Base-by-base conservation (phyloP, 2,329 filamentous ascomycete species). In the Pseudogymnoascus sp. region DNA sequence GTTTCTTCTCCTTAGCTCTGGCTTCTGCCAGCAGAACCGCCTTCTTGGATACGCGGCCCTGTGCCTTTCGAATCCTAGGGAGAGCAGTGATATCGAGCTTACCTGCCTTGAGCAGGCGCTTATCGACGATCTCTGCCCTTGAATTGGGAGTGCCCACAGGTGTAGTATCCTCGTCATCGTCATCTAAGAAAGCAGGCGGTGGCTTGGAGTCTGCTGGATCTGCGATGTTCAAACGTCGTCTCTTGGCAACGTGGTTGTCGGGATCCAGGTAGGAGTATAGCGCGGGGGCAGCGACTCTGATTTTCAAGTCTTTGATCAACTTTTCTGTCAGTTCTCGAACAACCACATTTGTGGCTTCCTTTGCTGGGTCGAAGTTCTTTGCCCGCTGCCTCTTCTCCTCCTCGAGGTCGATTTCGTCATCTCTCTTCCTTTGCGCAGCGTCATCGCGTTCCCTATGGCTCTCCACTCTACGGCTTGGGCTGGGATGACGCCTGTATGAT, bases 381-480 rank as follows among this genome's bases (percentile, higher is more conserved):
- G 93, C 93, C 61, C 93, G 82, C 69, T 93, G 88, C 71, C 86
- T 88, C 78, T 95, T 97, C 74, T 97, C 93, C 68, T 95, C 89
- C 71, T 97, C 92, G 6, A 93, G 72, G 71, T 97, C 93, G 59
- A 87, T 83, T 66, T 91, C 90, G 45, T 91, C 88, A 71, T 96
- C 90, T 58, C 83, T 85, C 62, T 84, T 84, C 49, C 85, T 77
- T 63, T 86, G 84, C 63, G 88, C 85, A 62, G 81, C 81, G 65
- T 93, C 88, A 40, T 87, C 87, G 69, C 84, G 83, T 63, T 84
- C 82, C 65, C 80, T 58, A 76, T 73, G 59, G 70, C 63, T 28
- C 70, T 61, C 9, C 75, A 72, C 63, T 76, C 75, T 18, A 77
- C 37, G 60, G 8, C 58, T 60, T 28, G 58, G 37, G 37, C 33